Evolutionary conservation across 2,329 filamentous ascomycete genomes (phyloP), one percentile per base, ranked within the genome.

Genomic region (Beauveria rudraprayagi): DNA sequence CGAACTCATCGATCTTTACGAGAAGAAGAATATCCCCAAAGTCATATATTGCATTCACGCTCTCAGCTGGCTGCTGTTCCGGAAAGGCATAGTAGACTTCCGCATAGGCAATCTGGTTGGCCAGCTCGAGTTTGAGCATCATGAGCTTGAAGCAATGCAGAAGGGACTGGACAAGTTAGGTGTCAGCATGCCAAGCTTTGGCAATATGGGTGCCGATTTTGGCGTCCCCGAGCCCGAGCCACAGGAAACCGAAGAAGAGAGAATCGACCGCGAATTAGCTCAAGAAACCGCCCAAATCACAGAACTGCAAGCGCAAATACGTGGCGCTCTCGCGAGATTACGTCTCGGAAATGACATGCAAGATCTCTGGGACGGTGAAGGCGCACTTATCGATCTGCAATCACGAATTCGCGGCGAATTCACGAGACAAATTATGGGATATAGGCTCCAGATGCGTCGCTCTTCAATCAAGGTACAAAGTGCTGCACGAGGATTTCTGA

Each of bases 1-100:
- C 73, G 94, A 99, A 73, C 81, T 97, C 51, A 96, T 97, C 65
- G 94, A 99, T 74, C 78, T 99, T 14, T 99, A 99, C 77, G 95
- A 99, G 75, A 99, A 97, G 80, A 99, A 99, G 77, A 99, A 99
- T 69, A 95, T 97, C 1, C 94, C 94, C 4, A 99, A 97, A 74
- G 95, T 97, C 71, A 99, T 99, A 64, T 96, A 99, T 77, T 99
- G 94, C 71, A 94, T 99, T 57, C 94, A 99, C 70, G 94, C 94
- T 0, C 79, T 99, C 19, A 97, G 93, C 72, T 99, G 93, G 92
- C 81, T 99, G n/a, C 80, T 99, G 11, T 97, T 91, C 74, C 88
- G 94, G 54, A 94, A 97, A 72, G 93, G 94, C 1, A 91, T 97
- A 64, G 89, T 97, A 44, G 89, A 92, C 70, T 97, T 99, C 73